Evolutionary conservation across 805 yeast species (phyloP).

Genomic region (Wickerhamiella brachini): DNA sequence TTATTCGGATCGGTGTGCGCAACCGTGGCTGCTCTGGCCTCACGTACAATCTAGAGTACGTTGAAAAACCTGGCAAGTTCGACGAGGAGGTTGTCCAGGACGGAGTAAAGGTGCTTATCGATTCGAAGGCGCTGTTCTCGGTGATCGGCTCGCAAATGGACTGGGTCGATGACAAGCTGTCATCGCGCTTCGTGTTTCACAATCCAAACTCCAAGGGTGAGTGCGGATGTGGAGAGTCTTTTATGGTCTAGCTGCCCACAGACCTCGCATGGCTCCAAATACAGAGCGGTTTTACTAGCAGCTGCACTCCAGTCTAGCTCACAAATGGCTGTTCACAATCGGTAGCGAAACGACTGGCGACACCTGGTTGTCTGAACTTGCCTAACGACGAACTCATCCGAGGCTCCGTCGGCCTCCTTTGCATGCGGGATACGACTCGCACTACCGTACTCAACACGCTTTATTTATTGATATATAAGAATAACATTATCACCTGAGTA

Average conservation of each 20-base stretch:
- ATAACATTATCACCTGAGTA: background rate
- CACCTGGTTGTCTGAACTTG: too few species aligned
- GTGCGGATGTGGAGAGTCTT: slow-evolving; percentile 98
- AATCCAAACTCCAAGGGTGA: slow-evolving; percentile 97
- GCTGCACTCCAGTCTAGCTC: too few species aligned
- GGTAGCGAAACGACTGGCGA: too few species aligned
- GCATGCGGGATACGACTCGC: too few species aligned
- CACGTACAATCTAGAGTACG: slow-evolving; percentile 83
- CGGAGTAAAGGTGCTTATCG: slow-evolving; percentile 83
- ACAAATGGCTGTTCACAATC: too few species aligned
- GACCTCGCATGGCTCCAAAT: too few species aligned
- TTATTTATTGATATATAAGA: background rate
- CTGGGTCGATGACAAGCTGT: slow-evolving; percentile 87
- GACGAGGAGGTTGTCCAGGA: slow-evolving; percentile 88
- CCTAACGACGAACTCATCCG: too few species aligned
- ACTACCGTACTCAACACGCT: too few species aligned
- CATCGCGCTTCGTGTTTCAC: slow-evolving; percentile 78
- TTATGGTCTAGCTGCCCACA: slow-evolving; percentile 86
- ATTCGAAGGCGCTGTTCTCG: slow-evolving; percentile 89
- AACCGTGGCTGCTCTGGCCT: slow-evolving; percentile 96
- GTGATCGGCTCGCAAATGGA: slow-evolving; percentile 98
- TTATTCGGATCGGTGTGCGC: slow-evolving; percentile 84
- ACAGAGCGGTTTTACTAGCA: too few species aligned
- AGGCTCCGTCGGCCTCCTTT: too few species aligned
- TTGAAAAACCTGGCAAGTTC: slow-evolving; percentile 79